Evolutionary conservation across 495 filamentous ascomycete species (phyloP), one percentile per base, ranked within the genome.

Genomic region (Neurospora sp.): DNA sequence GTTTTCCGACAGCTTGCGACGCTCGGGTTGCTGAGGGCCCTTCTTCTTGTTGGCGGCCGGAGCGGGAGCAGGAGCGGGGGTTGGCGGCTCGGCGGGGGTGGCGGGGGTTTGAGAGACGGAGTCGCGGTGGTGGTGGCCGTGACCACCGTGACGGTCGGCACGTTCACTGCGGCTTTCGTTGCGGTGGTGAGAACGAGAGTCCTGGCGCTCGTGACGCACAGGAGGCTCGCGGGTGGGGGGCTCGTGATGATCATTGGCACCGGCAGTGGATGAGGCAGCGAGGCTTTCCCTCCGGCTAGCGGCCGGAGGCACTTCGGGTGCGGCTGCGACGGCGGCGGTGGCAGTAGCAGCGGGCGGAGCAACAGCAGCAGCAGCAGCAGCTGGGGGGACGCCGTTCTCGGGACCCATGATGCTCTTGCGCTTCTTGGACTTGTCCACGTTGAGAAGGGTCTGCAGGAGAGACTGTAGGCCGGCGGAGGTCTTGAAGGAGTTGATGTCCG

Each of bases 401-500:
- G 86, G 81, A 12, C 88, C 91, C 77, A 91, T 85, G 18, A 91
- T 79, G 48, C 82, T 81, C 75, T 82, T 83, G 69, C 91, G 88
- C 78, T 97, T 97, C 83, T 97, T 97, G 75, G 88, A 90, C 78
- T 95, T 95, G 81, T 98, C 94, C 44, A 89, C 88, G 72, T 88
- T 88, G 77, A 87, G 84, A 69, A 99, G 89, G 70, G 90, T 92
- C 75, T 94, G 90, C 68, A 97, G 87, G 14, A 99, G 88, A 69
- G 89, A 87, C 37, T 90, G 88, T 0, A 99, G 86, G 10, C 92
- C 94, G 76, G 91, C 86, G 73, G 91, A 94, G 44, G 91, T 89
- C 74, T 90, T 90, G 83, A 96, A 96, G 10, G 90, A 88, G 74
- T 87, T 92, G 75, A 88, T 87, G 73, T 87, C 86, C 73, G 89